Conservation (phyloP, 768 basidiomycete genomes). For the Tricholoma sp. region DNA sequence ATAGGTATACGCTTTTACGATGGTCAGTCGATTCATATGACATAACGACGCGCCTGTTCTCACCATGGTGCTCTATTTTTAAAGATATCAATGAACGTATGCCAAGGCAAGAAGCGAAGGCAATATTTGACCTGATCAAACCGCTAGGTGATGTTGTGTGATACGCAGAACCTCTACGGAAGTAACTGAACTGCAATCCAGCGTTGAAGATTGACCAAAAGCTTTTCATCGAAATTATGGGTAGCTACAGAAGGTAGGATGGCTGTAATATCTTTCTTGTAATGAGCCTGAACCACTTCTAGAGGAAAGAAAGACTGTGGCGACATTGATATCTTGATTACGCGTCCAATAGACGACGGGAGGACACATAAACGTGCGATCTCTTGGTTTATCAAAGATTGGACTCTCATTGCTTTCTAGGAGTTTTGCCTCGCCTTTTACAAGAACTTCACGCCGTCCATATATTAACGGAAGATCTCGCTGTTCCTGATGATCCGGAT, state of each 20-base stretch:
- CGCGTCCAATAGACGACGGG: conserved; percentile 67
- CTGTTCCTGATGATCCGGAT: conserved; percentile 58
- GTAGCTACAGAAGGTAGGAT: conserved; percentile 71
- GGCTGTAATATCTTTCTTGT: background rate
- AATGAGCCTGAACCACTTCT: conserved; percentile 3
- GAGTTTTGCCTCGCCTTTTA: conserved; percentile 57
- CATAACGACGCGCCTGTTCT: background rate
- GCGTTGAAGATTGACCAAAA: conserved; percentile 68
- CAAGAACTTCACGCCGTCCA: conserved; percentile 46
- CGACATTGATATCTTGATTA: conserved; percentile 89
- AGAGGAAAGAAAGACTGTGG: conserved; percentile 83
- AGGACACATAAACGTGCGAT: conserved; percentile 62
- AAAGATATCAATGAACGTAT: conserved; percentile 82
- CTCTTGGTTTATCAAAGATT: background rate
- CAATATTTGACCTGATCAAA: conserved; percentile 69
- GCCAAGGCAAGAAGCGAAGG: conserved; percentile 73
- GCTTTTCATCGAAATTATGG: conserved; percentile 83
- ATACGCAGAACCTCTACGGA: background rate
- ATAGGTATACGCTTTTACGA: conserved; percentile 69
- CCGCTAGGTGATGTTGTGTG: conserved; percentile 46
- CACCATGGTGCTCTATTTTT: background rate
- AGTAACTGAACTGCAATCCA: conserved; percentile 20
- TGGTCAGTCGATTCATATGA: conserved; percentile 33
- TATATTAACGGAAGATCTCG: conserved; percentile 79
- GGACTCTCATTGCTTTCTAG: conserved; percentile 27